Base-by-base conservation (phyloP, 208 protist genomes). In the Borovskyia barvae region DNA sequence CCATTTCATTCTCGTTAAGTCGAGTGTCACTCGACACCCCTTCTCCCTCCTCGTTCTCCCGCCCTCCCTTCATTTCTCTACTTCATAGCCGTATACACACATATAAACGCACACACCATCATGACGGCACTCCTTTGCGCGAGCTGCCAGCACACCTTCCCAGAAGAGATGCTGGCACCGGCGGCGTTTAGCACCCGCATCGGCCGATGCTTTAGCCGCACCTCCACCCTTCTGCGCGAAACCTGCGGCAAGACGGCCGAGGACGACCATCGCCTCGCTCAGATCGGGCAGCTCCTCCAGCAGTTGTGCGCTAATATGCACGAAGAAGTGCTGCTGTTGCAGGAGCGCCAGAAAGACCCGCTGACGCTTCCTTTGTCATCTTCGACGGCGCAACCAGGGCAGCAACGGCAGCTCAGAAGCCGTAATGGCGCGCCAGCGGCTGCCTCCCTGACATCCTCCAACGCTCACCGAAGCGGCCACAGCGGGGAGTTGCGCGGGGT, bases 81-180 rank as follows among this genome's bases (percentile, higher is more conserved):
- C n/a, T n/a, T n/a, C n/a, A n/a, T n/a, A n/a, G n/a, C n/a, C n/a
- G 20, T 39, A 32, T 32, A 12, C 7, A 17, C 29, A 17, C 53
- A 49, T 5, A 7, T 29, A 25, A 43, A n/a, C n/a, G n/a, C n/a
- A n/a, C n/a, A n/a, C n/a, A n/a, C n/a, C n/a, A n/a, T n/a, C 35
- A 83, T 83, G 74, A 20, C 81, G 8, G 60, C 85, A 37, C 69
- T 81, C 73, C 64, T 95, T 17, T 95, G 89, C 51, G 81, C 77
- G 11, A 82, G 80, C 64, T 95, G 89, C 32, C 71, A 78, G 2
- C 82, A 93, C 73, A 72, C 51, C 49, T 95, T 90, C 49, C 89
- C 89, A 2, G 47, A 63, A 9, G 69, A 53, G 14, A 45, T 75
- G 39, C 67, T 95, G 11, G 49, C 61, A 22, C 66, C 73, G 40